A percentile compares a stretch with the other conserved stretches of the same genome.
These are phyloP conservation scores for Syzygium aromaticum DNA, from an alignment of 345 rosid genomes.

Conservation along the genomic window DNA sequence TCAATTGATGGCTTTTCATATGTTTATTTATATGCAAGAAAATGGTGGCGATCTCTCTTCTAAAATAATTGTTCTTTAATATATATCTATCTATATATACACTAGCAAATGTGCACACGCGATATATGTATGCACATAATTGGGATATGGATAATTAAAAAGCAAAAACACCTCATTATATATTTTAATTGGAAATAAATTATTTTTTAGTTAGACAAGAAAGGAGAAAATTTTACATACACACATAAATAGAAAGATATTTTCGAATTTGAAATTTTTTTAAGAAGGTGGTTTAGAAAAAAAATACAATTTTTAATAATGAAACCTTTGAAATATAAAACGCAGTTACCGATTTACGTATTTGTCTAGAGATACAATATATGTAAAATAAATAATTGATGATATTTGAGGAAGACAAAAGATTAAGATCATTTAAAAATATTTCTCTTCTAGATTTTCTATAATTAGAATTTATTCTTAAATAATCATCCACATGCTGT, in stretches of 20 bases:
- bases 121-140: too few relatives aligned
- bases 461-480: background rate
- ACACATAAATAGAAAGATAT: background rate
- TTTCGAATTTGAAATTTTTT: fast-evolving
- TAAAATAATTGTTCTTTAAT: too few relatives aligned
- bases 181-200: too few relatives aligned
- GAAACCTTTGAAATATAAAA: background rate
- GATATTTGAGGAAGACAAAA: too few relatives aligned
- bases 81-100: too few relatives aligned
- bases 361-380: too few relatives aligned
- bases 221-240: too few relatives aligned
- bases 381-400: background rate
- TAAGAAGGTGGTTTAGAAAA: background rate
- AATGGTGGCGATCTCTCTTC: background rate
- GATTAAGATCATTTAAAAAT: background rate
- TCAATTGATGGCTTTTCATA: background rate
- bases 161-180: too few relatives aligned
- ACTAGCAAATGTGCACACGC: too few relatives aligned
- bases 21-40: background rate
- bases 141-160: too few relatives aligned
- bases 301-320: background rate
- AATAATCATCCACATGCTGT: background rate
- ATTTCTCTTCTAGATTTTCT: background rate
- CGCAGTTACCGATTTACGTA: too few relatives aligned
- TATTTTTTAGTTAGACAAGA: too few relatives aligned